Base-by-base conservation (phyloP, 164 flowering plant species). In the Akebia trifoliata region DNA sequence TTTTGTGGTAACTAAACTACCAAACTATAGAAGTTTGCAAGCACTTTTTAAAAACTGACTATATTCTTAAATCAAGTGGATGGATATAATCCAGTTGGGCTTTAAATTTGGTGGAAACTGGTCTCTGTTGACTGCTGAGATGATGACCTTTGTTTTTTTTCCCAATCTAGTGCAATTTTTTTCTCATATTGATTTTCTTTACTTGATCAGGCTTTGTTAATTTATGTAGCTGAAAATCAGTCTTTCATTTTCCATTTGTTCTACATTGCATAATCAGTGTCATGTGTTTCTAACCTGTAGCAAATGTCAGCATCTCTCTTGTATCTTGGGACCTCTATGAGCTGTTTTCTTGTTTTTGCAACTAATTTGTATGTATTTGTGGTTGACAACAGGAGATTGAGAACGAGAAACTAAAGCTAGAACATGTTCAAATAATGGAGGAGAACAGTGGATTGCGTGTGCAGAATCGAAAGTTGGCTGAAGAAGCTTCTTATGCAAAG, bases 401-500 rank as follows among this genome's bases (percentile, higher is more conserved):
- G 69, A 88, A 86, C 72, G 95, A 91, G 54, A 90, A 78, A 61
- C 65, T 90, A 42, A 86, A 78, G 69, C 62, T 80, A 25, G 89
- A 80, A 65, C 93, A 78, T 31, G 86, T 88, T 50, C 89, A 82
- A 48, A 66, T 81, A 49, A 63, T 78, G 17, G 99, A 91, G 56
- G 95, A 88, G 64, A 88, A 83, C 56, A 88, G 87, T 73, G 96
- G 90, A 31, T 64, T 94, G 40, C 82, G 69, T 34, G 92, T 89
- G 2, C 99, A 88, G 71, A 94, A 90, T 63, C 91, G 83, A 59
- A 94, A 85, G 69, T 50, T 94, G 55, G 80, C 92, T 43, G 99
- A 94, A 70, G 99, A 94, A 76, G 91, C 99, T 58, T 86, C 95
- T 36, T 94, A 94, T 69, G 99, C 99, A 17, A 94, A 94, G 69